Percentiles rank a stretch among this genome's conserved stretches.
Conservation (phyloP, 202 grass and related monocot genomes). For the Cymbopogon flexuosus region DNA sequence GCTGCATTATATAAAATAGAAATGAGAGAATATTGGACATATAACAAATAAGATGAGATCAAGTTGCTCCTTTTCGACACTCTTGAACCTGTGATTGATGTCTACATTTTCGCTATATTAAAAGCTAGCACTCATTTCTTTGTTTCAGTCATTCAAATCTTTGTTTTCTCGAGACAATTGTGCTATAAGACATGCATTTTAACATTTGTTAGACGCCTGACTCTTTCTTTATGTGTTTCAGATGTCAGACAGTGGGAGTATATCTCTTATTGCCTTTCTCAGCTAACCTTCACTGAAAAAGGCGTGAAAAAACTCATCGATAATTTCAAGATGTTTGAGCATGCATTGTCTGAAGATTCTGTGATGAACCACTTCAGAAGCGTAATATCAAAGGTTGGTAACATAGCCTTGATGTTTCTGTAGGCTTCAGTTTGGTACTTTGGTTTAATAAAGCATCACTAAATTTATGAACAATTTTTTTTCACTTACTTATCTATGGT, state of each 20-base stretch:
- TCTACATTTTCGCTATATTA: not conserved
- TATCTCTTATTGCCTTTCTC: conserved; percentile 94
- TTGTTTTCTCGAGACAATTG: conserved; percentile 7
- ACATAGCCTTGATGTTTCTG: conserved; percentile 13
- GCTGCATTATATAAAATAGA: not conserved
- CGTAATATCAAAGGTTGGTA: conserved; percentile 72
- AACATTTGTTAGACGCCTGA: conserved; percentile 11
- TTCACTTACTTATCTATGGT: not conserved
- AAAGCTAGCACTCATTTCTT: conserved; percentile 7
- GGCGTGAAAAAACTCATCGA: conserved; percentile 89
- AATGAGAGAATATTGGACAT: not conserved
- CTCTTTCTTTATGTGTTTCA: conserved; percentile 41
- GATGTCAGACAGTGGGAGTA: conserved; percentile 87
- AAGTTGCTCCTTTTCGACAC: not conserved
- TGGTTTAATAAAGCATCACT: not conserved
- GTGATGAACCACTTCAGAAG: conserved; percentile 87
- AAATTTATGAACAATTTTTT: conserved; percentile 18
- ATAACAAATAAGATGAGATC: conserved; percentile 1
- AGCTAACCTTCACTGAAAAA: conserved; percentile 88
- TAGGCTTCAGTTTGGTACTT: conserved; percentile 12
- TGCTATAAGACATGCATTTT: not conserved
- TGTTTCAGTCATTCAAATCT: not conserved
- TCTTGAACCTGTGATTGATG: not conserved
- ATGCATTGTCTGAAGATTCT: conserved; percentile 72
- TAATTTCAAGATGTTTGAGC: conserved; percentile 93